phyloP scores from a whole-genome alignment of 2,329 filamentous ascomycete species.

The Aschersonia sp. region DNA sequence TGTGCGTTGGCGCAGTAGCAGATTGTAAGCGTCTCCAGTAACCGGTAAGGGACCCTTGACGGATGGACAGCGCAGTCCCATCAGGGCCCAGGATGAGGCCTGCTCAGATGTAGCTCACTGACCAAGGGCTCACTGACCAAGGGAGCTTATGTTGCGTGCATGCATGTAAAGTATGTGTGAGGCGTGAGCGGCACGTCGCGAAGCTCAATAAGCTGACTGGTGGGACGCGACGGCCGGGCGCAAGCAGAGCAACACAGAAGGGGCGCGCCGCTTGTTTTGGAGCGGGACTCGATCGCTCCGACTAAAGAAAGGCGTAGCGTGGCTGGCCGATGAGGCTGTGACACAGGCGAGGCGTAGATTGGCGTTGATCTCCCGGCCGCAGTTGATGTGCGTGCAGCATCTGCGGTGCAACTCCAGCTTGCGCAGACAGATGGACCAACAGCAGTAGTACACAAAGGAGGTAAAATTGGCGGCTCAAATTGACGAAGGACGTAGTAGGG shows the following conservation, averaged over 20 bases:
- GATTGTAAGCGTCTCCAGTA: too few relatives aligned
- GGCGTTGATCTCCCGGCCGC: not conserved
- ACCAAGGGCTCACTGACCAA: too few relatives aligned
- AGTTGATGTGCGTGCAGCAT: not conserved
- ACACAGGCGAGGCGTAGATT: not conserved
- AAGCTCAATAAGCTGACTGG: not conserved
- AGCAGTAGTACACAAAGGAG: not conserved
- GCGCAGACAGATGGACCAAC: not conserved
- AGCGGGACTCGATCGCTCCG: not conserved
- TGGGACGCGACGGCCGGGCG: not conserved
- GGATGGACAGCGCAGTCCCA: too few relatives aligned
- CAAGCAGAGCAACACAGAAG: not conserved
- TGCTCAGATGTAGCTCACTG: too few relatives aligned
- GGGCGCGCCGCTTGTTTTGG: not conserved
- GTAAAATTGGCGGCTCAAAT: not conserved
- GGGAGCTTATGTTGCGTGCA: not conserved
- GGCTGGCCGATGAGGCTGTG: not conserved
- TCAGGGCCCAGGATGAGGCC: too few relatives aligned
- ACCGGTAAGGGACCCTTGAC: too few relatives aligned
- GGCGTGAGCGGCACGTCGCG: not conserved
- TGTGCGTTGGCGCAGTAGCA: too few relatives aligned
- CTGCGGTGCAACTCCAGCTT: not conserved
- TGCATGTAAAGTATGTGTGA: not conserved
- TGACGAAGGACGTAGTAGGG: not conserved
- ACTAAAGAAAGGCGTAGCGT: not conserved